Evolutionary conservation across 805 yeast species (phyloP).

Genomic region (Cyberlindnera mycetangii): DNA sequence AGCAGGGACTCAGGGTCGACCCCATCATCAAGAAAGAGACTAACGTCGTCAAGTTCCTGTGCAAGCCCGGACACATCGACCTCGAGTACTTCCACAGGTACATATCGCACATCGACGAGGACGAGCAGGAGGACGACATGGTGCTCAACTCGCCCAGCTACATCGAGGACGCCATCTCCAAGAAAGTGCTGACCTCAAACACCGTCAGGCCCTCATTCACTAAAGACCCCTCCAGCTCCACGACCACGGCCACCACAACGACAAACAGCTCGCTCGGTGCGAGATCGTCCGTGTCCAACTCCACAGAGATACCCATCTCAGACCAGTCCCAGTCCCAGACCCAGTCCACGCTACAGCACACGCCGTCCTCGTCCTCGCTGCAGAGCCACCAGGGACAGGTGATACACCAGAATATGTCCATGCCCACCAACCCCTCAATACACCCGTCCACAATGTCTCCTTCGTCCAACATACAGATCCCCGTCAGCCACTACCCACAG

Average conservation of each 20-base stretch:
- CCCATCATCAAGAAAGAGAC: conserved; percentile 16
- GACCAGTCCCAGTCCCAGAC: neutral
- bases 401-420: conserved; percentile 4
- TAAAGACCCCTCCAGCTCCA: conserved; percentile 11
- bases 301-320: conserved; percentile 3
- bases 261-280: neutral
- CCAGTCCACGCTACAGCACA: neutral
- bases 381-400: neutral
- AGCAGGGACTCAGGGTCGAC: conserved; percentile 15
- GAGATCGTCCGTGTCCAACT: neutral
- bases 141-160: conserved; percentile 21
- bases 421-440: neutral
- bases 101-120: conserved; percentile 14
- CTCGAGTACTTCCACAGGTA: conserved; percentile 28
- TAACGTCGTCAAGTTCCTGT: conserved; percentile 22
- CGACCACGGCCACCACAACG: conserved; percentile 2
- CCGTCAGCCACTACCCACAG: conserved; percentile 8
- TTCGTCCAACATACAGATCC: conserved; percentile 1
- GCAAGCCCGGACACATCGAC: conserved; percentile 27
- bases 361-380: neutral
- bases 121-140: conserved; percentile 15
- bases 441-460: conserved; percentile 4
- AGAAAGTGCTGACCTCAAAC: conserved; percentile 21
- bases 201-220: conserved; percentile 14
- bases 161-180: conserved; percentile 25